Evolutionary conservation across 2,329 filamentous ascomycete genomes (phyloP).

Genomic region (Ophiostoma montium): DNA sequence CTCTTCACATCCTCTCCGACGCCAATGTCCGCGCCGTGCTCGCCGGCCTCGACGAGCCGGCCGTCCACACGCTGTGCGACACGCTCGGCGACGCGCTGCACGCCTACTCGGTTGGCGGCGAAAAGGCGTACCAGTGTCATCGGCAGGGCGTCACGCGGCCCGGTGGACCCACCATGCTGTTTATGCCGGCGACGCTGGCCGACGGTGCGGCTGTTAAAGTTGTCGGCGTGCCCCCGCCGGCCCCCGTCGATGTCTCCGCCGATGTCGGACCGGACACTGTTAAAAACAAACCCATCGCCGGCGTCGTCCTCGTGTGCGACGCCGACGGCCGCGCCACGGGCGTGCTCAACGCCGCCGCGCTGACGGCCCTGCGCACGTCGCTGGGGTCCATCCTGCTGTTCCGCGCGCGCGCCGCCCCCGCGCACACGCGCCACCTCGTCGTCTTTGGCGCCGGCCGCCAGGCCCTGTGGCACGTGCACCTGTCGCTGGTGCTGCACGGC

Average conservation of each 20-base stretch:
- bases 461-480: slow-evolving; percentile 57
- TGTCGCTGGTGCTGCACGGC: slow-evolving; percentile 41
- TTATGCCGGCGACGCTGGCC: slow-evolving; percentile 51
- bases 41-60: slow-evolving; percentile 38
- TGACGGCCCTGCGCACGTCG: slow-evolving; percentile 57
- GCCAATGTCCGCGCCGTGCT: slow-evolving; percentile 40
- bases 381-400: slow-evolving; percentile 47
- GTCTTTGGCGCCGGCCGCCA: slow-evolving; percentile 59
- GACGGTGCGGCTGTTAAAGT: slow-evolving; percentile 50
- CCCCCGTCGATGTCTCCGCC: slow-evolving; percentile 3
- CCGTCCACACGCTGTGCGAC: slow-evolving; percentile 41
- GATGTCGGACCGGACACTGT: slow-evolving; percentile 4
- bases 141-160: slow-evolving; percentile 45
- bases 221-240: slow-evolving; percentile 25
- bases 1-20: slow-evolving; percentile 33
- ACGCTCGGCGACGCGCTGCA: slow-evolving; percentile 45
- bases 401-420: slow-evolving; percentile 19
- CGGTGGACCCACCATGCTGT: slow-evolving; percentile 48
- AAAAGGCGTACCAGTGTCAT: slow-evolving; percentile 47
- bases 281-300: slow-evolving; percentile 27
- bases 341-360: slow-evolving; percentile 50
- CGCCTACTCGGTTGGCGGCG: slow-evolving; percentile 49
- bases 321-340: slow-evolving; percentile 41
- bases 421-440: too few species aligned
- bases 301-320: slow-evolving; percentile 46